Evolutionary conservation across 352 stramenopile species (phyloP).

Genomic region (Pilasporangium apinafurcum): DNA sequence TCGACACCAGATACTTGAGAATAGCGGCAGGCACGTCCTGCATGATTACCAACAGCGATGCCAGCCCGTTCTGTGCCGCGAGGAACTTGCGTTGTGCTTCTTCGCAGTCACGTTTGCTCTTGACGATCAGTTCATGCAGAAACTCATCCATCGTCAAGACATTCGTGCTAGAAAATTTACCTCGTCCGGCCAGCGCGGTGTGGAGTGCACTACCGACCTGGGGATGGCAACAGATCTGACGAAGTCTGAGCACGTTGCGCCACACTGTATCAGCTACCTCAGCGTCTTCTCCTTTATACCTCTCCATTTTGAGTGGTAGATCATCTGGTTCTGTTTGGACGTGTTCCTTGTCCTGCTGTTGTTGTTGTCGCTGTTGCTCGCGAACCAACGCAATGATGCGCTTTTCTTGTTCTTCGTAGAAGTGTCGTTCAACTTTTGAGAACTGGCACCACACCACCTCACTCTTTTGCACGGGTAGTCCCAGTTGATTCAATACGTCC

Average conservation of each 20-base stretch:
- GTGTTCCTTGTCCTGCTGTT: not conserved
- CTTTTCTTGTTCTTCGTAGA: conserved; percentile 66
- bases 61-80: conserved; percentile 69
- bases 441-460: conserved; percentile 65
- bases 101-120: conserved; percentile 71
- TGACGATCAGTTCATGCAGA: conserved; percentile 55
- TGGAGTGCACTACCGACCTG: conserved; percentile 61
- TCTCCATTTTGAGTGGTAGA: too few species aligned
- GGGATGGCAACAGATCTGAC: conserved; percentile 91
- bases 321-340: not conserved
- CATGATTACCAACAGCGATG: conserved; percentile 28
- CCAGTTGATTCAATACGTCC: conserved; percentile 61
- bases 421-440: conserved; percentile 69
- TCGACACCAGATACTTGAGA: conserved; percentile 43
- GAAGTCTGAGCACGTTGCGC: conserved; percentile 70
- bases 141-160: conserved; percentile 83
- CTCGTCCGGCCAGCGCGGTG: conserved; percentile 2
- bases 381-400: conserved; percentile 28
- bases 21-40: conserved; percentile 26
- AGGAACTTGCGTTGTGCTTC: conserved; percentile 76
- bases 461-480: conserved; percentile 43
- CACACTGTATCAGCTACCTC: conserved; percentile 40
- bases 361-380: conserved; percentile 22
- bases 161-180: not conserved
- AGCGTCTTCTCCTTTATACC: too few species aligned